phyloP scores from a whole-genome alignment of 1,284 basidiomycete species.

The Sporisorium scitamineum region DNA sequence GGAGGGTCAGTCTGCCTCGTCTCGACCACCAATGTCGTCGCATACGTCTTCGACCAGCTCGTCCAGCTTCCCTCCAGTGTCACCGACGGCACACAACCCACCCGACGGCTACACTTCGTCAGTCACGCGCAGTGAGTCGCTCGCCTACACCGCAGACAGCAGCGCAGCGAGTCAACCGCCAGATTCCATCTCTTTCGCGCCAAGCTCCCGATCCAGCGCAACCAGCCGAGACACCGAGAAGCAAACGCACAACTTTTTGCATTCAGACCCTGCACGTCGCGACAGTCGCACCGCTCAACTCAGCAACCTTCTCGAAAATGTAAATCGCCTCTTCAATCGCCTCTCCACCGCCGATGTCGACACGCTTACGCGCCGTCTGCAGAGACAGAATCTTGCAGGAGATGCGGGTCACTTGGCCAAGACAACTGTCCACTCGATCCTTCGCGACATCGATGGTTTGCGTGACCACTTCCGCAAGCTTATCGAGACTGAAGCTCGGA shows the following conservation, averaged over 20 bases:
- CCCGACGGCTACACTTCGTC: not conserved
- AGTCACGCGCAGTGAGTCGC: constrained; percentile 22
- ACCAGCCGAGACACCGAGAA: constrained; percentile 47
- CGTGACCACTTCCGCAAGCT: constrained; percentile 79
- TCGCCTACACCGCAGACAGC: constrained; percentile 42
- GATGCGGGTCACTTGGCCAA: constrained; percentile 90
- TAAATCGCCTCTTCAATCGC: constrained; percentile 77
- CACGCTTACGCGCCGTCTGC: constrained; percentile 87
- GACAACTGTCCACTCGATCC: constrained; percentile 81
- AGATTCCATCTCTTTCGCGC: constrained; percentile 32
- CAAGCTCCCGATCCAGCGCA: constrained; percentile 47
- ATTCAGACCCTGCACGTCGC: constrained; percentile 30
- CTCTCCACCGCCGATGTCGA: constrained; percentile 85
- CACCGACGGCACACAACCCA: not conserved
- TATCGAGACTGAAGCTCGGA: constrained; percentile 72
- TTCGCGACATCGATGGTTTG: constrained; percentile 79
- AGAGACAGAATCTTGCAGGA: constrained; percentile 86
- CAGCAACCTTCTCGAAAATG: constrained; percentile 78
- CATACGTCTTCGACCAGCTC: constrained; percentile 23
- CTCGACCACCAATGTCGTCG: constrained; percentile 1
- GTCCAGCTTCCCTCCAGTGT: constrained; percentile 23
- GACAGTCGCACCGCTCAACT: constrained; percentile 70
- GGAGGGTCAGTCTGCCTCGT: not conserved
- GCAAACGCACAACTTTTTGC: constrained; percentile 28
- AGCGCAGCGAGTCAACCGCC: constrained; percentile 40